These are phyloP conservation scores for Arachnomyces sp. DNA, from an alignment of 2,329 filamentous ascomycete species.

Conservation along the genomic window DNA sequence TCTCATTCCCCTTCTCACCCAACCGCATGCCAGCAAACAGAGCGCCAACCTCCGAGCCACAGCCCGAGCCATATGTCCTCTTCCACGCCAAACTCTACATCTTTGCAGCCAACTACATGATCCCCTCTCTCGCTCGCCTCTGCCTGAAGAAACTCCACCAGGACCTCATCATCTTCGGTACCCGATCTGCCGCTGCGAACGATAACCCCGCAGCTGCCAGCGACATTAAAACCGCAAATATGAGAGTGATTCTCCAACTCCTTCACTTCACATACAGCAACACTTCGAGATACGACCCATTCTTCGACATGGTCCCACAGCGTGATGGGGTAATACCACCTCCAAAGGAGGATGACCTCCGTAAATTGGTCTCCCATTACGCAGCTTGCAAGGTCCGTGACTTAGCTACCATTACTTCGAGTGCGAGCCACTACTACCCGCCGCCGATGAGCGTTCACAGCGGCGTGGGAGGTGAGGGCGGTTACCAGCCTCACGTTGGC, in stretches of 20 bases:
- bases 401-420: slow-evolving; percentile 12
- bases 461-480: slow-evolving; percentile 7
- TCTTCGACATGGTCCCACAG: slow-evolving; percentile 16
- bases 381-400: slow-evolving; percentile 33
- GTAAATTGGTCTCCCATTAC: slow-evolving; percentile 33
- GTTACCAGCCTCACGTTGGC: slow-evolving; percentile 5
- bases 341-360: slow-evolving; percentile 33
- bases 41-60: slow-evolving; percentile 4
- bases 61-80: slow-evolving; percentile 28
- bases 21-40: slow-evolving; percentile 7
- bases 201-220: slow-evolving; percentile 3
- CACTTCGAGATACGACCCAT: slow-evolving; percentile 32
- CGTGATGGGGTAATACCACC: slow-evolving; percentile 12
- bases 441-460: slow-evolving; percentile 7
- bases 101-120: slow-evolving; percentile 35
- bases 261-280: slow-evolving; percentile 32
- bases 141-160: slow-evolving; percentile 33
- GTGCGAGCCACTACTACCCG: slow-evolving; percentile 17
- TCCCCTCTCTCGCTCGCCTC: slow-evolving; percentile 32
- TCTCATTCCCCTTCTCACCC: no score
- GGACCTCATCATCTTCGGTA: slow-evolving; percentile 26
- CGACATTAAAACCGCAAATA: slow-evolving; percentile 17
- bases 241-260: slow-evolving; percentile 29
- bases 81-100: slow-evolving; percentile 38
- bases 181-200: slow-evolving; percentile 8